Conservation (phyloP, 2,329 filamentous ascomycete genomes). For the Colletotrichum falcatum region DNA sequence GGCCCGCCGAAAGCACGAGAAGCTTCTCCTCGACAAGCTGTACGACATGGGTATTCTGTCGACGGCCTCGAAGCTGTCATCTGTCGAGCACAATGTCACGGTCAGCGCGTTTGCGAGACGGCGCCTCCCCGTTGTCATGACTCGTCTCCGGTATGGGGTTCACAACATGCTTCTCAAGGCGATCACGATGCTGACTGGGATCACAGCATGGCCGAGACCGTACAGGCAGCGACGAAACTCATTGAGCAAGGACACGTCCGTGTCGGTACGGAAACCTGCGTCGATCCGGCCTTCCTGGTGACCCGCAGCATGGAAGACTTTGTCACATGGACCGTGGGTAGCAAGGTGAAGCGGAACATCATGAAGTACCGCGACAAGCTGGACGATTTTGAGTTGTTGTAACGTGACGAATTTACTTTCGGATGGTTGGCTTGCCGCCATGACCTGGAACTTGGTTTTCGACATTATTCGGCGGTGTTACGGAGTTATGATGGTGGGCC, state of each 20-base stretch:
- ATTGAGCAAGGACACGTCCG: constrained; percentile 95
- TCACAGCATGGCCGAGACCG: constrained; percentile 83
- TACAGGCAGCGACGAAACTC: constrained; percentile 85
- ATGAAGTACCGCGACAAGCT: constrained; percentile 94
- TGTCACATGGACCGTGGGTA: constrained; percentile 94
- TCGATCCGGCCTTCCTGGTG: constrained; percentile 89
- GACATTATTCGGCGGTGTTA: constrained; percentile 32
- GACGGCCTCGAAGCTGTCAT: constrained; percentile 80
- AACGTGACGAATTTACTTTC: constrained; percentile 46
- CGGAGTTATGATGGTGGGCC: constrained; percentile 26
- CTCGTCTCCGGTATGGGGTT: constrained; percentile 68
- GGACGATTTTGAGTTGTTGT: constrained; percentile 94
- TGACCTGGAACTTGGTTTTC: constrained; percentile 18
- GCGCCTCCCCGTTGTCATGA: constrained; percentile 91
- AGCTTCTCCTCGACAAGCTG: constrained; percentile 89
- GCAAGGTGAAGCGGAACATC: constrained; percentile 97
- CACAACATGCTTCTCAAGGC: neutral
- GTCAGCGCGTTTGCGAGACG: constrained; percentile 90
- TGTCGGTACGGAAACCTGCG: constrained; percentile 90
- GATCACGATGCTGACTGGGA: constrained; percentile 12
- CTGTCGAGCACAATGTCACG: constrained; percentile 88
- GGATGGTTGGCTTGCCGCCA: constrained; percentile 29
- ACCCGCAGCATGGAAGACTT: constrained; percentile 94
- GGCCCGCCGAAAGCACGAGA: constrained; percentile 85
- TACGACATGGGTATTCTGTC: constrained; percentile 91